Evolutionary conservation across 805 yeast genomes (phyloP).

Genomic region (Ogataea angusta): DNA sequence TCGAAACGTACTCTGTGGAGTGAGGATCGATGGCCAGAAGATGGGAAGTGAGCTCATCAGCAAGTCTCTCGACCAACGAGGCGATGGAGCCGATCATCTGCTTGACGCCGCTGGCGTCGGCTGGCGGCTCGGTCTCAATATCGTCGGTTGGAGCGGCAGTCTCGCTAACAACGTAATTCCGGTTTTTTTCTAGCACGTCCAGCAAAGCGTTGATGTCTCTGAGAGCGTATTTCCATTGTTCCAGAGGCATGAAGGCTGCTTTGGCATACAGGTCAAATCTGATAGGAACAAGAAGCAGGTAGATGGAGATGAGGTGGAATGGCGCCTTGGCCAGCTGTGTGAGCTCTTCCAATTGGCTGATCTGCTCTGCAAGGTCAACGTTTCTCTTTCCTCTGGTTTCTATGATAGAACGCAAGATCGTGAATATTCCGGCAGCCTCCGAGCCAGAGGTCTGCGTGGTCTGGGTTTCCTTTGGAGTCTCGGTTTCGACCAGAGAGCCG

Average conservation of each 20-base stretch:
- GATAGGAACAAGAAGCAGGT: slow-evolving; percentile 78
- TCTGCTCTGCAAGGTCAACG: slow-evolving; percentile 79
- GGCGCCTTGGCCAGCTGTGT: slow-evolving; percentile 48
- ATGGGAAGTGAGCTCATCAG: slow-evolving; percentile 88
- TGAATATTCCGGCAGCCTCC: slow-evolving; percentile 54
- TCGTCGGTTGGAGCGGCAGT: slow-evolving; percentile 68
- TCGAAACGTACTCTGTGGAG: slow-evolving; percentile 85
- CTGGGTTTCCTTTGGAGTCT: background rate
- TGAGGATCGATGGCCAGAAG: slow-evolving; percentile 91
- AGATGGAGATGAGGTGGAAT: slow-evolving; percentile 75
- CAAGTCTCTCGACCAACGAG: slow-evolving; percentile 87
- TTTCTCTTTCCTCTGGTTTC: slow-evolving; percentile 96
- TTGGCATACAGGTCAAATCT: slow-evolving; percentile 78
- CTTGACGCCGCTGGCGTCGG: slow-evolving; percentile 63
- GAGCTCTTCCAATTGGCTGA: slow-evolving; percentile 63
- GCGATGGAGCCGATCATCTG: slow-evolving; percentile 80
- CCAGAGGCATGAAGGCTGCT: slow-evolving; percentile 69
- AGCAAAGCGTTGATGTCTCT: slow-evolving; percentile 61
- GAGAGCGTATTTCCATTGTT: slow-evolving; percentile 74
- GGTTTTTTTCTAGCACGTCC: slow-evolving; percentile 62
- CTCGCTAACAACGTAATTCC: slow-evolving; percentile 69
- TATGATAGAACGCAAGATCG: slow-evolving; percentile 66
- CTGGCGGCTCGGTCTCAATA: slow-evolving; percentile 65
- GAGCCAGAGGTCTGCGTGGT: slow-evolving; percentile 15
- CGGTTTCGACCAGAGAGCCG: slow-evolving; percentile 35